Evolutionary conservation across 2,329 filamentous ascomycete species (phyloP).

Genomic region (Neophaeococcomyces aloes): DNA sequence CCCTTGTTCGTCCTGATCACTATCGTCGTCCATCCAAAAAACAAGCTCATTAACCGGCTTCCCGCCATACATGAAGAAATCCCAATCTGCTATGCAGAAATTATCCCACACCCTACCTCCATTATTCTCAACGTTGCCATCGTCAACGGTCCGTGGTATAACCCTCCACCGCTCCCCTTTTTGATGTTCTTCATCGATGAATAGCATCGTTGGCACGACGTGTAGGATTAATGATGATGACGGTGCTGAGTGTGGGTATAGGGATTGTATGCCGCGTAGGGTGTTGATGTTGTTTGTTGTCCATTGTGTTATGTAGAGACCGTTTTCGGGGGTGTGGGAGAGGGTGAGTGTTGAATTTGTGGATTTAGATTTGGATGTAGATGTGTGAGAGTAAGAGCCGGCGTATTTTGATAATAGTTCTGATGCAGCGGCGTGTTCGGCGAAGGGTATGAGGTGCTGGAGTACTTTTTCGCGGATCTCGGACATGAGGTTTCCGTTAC

Average conservation of each 20-base stretch:
- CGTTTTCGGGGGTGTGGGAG: slow-evolving; percentile 15
- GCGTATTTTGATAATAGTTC: background rate
- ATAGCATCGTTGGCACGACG: slow-evolving; percentile 16
- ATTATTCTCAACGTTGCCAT: slow-evolving; percentile 7
- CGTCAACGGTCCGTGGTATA: slow-evolving; percentile 9
- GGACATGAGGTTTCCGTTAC: slow-evolving; percentile 9
- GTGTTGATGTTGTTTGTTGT: slow-evolving; percentile 19
- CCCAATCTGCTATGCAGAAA: slow-evolving; percentile 28
- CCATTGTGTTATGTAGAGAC: slow-evolving; percentile 13
- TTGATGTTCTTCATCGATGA: slow-evolving; percentile 8
- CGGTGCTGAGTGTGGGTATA: too few species aligned
- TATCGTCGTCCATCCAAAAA: slow-evolving; percentile 27
- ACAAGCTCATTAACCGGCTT: slow-evolving; percentile 27
- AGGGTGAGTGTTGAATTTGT: slow-evolving; percentile 13
- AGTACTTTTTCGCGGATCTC: background rate
- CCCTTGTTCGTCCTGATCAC: background rate
- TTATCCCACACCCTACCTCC: slow-evolving; percentile 22
- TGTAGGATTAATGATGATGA: slow-evolving; percentile 8
- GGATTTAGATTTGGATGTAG: too few species aligned
- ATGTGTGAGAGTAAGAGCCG: slow-evolving; percentile 9
- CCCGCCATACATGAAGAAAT: slow-evolving; percentile 25
- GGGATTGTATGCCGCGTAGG: background rate
- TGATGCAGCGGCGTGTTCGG: background rate
- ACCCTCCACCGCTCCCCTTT: slow-evolving; percentile 29
- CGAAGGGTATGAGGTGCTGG: background rate